Percentiles rank a stretch among this genome's conserved stretches.
Evolutionary conservation across 306 rosid species (phyloP).

Genomic region (Ormosia semicastrata): DNA sequence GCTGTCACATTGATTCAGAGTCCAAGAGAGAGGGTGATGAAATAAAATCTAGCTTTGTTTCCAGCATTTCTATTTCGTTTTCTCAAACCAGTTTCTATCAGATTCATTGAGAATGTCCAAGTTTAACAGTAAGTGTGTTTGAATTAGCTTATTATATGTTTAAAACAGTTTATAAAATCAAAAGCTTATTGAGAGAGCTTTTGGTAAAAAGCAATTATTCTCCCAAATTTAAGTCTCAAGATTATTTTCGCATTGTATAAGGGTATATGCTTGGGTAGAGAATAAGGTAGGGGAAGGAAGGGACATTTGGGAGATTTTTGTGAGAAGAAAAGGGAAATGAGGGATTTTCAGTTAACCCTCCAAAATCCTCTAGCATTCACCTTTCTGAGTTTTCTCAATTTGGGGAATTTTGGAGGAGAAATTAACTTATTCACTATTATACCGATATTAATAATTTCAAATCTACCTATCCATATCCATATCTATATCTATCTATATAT

Average conservation of each 20-base stretch:
- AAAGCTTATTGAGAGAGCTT: too few relatives aligned
- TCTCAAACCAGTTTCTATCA: too few relatives aligned
- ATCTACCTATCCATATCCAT: neutral
- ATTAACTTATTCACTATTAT: neutral
- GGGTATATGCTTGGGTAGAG: neutral
- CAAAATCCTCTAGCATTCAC: neutral
- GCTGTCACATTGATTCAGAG: too few relatives aligned
- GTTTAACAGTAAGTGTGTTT: neutral
- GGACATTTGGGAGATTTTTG: neutral
- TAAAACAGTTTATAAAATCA: too few relatives aligned
- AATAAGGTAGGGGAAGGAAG: neutral
- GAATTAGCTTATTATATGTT: too few relatives aligned
- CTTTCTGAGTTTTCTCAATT: neutral
- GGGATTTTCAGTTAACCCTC: neutral
- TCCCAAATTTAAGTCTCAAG: neutral
- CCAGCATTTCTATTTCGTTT: too few relatives aligned
- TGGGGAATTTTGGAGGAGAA: neutral
- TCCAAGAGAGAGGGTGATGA: too few relatives aligned
- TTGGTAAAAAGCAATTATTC: too few relatives aligned
- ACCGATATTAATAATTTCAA: neutral
- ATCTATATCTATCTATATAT: neutral
- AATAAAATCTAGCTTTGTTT: too few relatives aligned
- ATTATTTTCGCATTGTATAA: neutral
- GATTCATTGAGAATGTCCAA: neutral
- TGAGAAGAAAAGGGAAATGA: neutral